Conservation (phyloP, 2,329 filamentous ascomycete genomes). For the Claviceps paspali region DNA sequence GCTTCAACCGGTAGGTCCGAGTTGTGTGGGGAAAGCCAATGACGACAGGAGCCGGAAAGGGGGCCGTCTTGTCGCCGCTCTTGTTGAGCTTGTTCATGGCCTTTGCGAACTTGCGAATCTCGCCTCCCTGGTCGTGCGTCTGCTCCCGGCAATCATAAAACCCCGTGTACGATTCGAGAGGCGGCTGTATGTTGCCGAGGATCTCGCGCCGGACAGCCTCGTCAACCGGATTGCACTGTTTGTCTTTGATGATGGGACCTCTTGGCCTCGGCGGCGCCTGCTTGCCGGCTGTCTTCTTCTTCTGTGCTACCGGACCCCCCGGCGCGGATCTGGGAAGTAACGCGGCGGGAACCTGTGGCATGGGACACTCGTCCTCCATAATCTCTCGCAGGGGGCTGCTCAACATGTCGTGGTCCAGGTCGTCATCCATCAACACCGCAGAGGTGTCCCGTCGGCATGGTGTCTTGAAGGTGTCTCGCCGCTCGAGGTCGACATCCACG, state of each 20-base stretch:
- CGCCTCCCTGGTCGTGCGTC: conserved; percentile 49
- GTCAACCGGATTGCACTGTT: conserved; percentile 80
- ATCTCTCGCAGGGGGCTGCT: conserved; percentile 65
- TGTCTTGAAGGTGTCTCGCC: conserved; percentile 55
- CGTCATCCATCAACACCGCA: conserved; percentile 14
- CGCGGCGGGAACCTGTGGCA: conserved; percentile 35
- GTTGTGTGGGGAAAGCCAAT: conserved; percentile 52
- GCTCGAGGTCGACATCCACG: conserved; percentile 48
- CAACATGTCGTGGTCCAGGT: conserved; percentile 24
- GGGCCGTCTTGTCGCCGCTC: conserved; percentile 44
- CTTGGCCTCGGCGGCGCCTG: conserved; percentile 28
- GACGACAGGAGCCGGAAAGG: conserved; percentile 42
- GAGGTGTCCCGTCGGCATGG: conserved; percentile 44
- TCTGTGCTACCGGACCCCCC: conserved; percentile 16
- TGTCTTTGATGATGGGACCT: conserved; percentile 65
- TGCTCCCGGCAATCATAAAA: conserved; percentile 59
- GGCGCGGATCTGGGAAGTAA: conserved; percentile 24
- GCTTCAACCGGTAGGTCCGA: conserved; percentile 60
- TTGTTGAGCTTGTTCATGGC: conserved; percentile 41
- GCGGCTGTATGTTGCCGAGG: conserved; percentile 55
- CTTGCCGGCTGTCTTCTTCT: conserved; percentile 17
- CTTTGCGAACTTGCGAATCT: conserved; percentile 74
- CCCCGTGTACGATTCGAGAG: conserved; percentile 58
- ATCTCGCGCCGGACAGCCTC: conserved; percentile 61
- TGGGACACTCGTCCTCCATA: conserved; percentile 33